Percentiles rank a stretch among this genome's conserved stretches.
Conservation (phyloP, 2,329 filamentous ascomycete genomes). For the Dryadomyces quercus-mongolicae region DNA sequence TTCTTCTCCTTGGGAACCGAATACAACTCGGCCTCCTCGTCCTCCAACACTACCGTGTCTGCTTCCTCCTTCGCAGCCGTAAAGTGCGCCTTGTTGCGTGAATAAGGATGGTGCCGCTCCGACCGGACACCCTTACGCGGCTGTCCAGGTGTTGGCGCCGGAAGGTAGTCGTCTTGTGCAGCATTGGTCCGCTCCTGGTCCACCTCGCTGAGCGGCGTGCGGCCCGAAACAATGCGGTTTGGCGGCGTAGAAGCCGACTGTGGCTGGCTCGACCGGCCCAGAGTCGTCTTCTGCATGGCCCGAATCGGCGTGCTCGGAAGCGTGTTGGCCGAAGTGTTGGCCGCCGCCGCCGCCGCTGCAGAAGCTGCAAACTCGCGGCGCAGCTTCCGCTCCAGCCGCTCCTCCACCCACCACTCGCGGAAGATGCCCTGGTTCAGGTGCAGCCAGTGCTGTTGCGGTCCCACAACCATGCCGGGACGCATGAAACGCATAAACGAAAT, state of each 20-base stretch:
- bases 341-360: constrained; percentile 11
- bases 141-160: constrained; percentile 89
- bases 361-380: constrained; percentile 44
- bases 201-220: constrained; percentile 87
- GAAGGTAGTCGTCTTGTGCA: constrained; percentile 80
- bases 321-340: constrained; percentile 4
- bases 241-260: constrained; percentile 60
- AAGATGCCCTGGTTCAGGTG: constrained; percentile 94
- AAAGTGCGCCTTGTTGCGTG: constrained; percentile 37
- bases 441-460: constrained; percentile 96
- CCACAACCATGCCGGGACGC: constrained; percentile 97
- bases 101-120: constrained; percentile 64
- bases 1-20: constrained; percentile 39
- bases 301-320: constrained; percentile 47
- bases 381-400: constrained; percentile 61
- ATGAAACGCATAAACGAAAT: constrained; percentile 99
- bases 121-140: constrained; percentile 74
- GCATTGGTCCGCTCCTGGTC: constrained; percentile 63
- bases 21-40: constrained; percentile 32
- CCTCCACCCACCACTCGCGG: constrained; percentile 97
- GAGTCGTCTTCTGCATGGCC: constrained; percentile 46
- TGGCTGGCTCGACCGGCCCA: constrained; percentile 47
- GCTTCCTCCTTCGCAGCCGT: constrained; percentile 32
- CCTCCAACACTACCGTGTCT: constrained; percentile 31
- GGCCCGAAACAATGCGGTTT: constrained; percentile 60